Conservation (phyloP, 441 rosid genomes). For the Erysimum pusillum region DNA sequence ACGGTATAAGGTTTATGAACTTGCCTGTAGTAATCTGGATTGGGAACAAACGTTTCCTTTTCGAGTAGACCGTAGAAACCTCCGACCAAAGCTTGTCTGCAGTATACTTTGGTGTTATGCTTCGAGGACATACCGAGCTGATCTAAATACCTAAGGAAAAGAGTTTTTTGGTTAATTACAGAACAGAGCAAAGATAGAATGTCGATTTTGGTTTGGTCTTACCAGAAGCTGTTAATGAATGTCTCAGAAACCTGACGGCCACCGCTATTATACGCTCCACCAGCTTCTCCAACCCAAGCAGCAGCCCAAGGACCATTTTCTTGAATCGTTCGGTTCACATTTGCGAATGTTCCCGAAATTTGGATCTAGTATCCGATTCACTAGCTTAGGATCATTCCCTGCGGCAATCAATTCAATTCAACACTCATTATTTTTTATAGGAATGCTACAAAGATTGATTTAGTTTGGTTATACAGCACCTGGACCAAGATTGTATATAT, state of each 20-base stretch:
- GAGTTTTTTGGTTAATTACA: background rate
- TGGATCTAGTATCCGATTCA: conserved; percentile 82
- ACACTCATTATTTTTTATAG: background rate
- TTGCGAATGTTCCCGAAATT: conserved; percentile 63
- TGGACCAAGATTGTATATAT: conserved; percentile 93
- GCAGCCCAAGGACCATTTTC: conserved; percentile 90
- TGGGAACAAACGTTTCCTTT: conserved; percentile 68
- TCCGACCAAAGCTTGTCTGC: conserved; percentile 93
- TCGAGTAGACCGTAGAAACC: conserved; percentile 92
- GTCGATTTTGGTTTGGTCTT: background rate
- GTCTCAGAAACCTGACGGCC: conserved; percentile 84
- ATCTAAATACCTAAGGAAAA: conserved; percentile 78
- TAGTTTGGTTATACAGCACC: conserved; percentile 50
- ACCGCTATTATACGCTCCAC: conserved; percentile 97
- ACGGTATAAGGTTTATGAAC: background rate
- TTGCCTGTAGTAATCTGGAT: conserved; percentile 95
- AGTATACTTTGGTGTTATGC: conserved; percentile 86
- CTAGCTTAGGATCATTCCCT: conserved; percentile 81
- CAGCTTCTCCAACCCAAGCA: conserved; percentile 99
- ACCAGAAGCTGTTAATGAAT: conserved; percentile 95
- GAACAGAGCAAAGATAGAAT: background rate
- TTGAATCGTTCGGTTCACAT: conserved; percentile 60
- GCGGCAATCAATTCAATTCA: conserved; percentile 40
- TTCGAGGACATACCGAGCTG: conserved; percentile 94
- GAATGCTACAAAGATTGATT: conserved; percentile 3